Evolutionary conservation across 306 rosid species (phyloP).

Genomic region (Lathyrus tuberosus): DNA sequence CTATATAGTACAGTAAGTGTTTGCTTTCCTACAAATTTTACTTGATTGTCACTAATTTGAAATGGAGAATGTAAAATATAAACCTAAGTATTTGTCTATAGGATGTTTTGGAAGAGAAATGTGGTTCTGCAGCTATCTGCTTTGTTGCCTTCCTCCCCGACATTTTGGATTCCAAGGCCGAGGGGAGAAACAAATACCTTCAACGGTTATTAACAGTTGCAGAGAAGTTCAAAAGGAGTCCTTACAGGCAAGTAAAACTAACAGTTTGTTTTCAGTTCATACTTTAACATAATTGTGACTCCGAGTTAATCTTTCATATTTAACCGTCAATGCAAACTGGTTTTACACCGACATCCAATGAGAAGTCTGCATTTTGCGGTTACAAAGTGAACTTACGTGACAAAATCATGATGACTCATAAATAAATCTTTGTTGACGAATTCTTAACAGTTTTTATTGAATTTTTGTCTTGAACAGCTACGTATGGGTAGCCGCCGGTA

Average conservation of each 20-base stretch:
- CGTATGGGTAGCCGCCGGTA: slow-evolving; percentile 91
- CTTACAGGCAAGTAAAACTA: slow-evolving; percentile 74
- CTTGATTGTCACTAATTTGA: slow-evolving; percentile 19
- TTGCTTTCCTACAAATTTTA: slow-evolving; percentile 27
- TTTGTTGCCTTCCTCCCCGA: slow-evolving; percentile 96
- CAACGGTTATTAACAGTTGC: slow-evolving; percentile 83
- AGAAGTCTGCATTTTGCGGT: not conserved
- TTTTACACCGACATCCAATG: not conserved
- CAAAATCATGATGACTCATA: not conserved
- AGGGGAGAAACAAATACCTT: slow-evolving; percentile 86
- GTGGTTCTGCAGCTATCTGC: slow-evolving; percentile 94
- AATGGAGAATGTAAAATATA: slow-evolving; percentile 13
- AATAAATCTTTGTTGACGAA: not conserved
- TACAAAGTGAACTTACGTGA: not conserved
- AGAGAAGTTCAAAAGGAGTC: slow-evolving; percentile 88
- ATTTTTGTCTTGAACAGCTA: slow-evolving; percentile 55
- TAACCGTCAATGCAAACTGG: not conserved
- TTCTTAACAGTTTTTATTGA: not conserved
- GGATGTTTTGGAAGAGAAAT: slow-evolving; percentile 92
- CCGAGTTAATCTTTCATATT: slow-evolving; percentile 2
- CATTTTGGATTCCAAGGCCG: slow-evolving; percentile 96
- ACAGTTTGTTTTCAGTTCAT: too few species aligned
- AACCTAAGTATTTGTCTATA: slow-evolving; percentile 38
- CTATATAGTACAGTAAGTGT: slow-evolving; percentile 69
- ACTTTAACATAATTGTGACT: not conserved